Evolutionary conservation across 192 early-diverging fungal genomes (phyloP).

Genomic region (Dispira simplex): DNA sequence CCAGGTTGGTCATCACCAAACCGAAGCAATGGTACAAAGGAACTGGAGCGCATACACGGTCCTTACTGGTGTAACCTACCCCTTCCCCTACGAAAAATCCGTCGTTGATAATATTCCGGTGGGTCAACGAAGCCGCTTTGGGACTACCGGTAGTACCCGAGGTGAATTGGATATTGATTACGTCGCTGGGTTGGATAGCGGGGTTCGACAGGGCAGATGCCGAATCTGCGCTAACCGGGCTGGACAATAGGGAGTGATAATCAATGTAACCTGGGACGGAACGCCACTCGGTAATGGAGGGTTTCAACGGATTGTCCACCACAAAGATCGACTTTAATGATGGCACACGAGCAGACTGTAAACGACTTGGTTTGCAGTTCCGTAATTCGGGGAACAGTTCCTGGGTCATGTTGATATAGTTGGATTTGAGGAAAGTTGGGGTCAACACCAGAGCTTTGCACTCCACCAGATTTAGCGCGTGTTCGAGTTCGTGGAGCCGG

Average conservation of each 20-base stretch:
- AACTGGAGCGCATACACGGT: conserved; percentile 27
- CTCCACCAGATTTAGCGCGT: conserved; percentile 29
- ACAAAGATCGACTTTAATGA: conserved; percentile 10
- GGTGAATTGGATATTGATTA: conserved; percentile 34
- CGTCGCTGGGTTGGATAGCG: conserved; percentile 14
- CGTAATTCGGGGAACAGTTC: conserved; percentile 22
- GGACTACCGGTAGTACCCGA: conserved; percentile 32
- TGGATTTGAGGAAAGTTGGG: conserved; percentile 20
- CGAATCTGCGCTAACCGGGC: background rate
- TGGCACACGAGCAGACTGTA: background rate
- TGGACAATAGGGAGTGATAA: background rate
- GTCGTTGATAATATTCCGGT: conserved; percentile 33
- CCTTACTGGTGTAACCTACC: conserved; percentile 21
- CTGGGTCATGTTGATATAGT: conserved; percentile 27
- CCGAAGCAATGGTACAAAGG: conserved; percentile 40
- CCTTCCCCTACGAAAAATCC: conserved; percentile 22
- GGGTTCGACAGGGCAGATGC: background rate
- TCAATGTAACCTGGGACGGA: background rate
- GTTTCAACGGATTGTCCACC: conserved; percentile 9
- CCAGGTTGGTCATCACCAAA: conserved; percentile 27
- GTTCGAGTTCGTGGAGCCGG: conserved; percentile 21
- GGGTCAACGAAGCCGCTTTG: conserved; percentile 25
- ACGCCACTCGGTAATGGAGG: background rate
- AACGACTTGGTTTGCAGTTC: conserved; percentile 7
- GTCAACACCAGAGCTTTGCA: conserved; percentile 23